Conservation (phyloP, 345 rosid genomes). For the Salix purpurea region DNA sequence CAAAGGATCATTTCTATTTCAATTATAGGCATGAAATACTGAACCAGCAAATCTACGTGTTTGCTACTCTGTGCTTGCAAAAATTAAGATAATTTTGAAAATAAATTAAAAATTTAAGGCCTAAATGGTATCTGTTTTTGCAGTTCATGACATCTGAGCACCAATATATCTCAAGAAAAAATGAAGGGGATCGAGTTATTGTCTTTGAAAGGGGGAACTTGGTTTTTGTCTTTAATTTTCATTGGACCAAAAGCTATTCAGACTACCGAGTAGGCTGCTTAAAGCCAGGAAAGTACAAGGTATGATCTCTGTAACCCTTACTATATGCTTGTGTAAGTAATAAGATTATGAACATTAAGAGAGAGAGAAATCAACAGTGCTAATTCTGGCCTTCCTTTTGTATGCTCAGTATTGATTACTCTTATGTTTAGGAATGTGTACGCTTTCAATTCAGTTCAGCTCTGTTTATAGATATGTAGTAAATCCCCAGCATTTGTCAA, state of each 20-base stretch:
- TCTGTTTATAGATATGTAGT: not conserved
- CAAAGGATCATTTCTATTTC: too few relatives aligned
- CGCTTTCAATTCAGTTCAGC: too few relatives aligned
- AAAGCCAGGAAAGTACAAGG: slow-evolving; percentile 90
- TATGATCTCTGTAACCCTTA: slow-evolving; percentile 19
- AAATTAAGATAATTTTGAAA: not conserved
- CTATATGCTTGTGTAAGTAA: not conserved
- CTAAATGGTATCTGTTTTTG: slow-evolving; percentile 9
- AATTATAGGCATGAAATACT: too few relatives aligned
- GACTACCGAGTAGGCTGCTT: slow-evolving; percentile 81
- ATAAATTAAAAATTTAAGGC: not conserved
- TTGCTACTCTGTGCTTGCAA: not conserved
- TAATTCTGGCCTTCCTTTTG: too few relatives aligned
- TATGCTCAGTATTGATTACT: too few relatives aligned
- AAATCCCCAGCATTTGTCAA: too few relatives aligned
- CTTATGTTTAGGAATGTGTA: too few relatives aligned
- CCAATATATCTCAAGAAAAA: slow-evolving; percentile 82
- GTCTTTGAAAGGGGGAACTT: slow-evolving; percentile 86
- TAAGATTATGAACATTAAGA: not conserved
- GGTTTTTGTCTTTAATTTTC: slow-evolving; percentile 89
- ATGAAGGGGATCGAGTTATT: slow-evolving; percentile 70
- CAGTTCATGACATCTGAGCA: slow-evolving; percentile 96
- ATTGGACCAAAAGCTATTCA: slow-evolving; percentile 79
- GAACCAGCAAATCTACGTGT: too few relatives aligned
- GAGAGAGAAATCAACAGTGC: too few relatives aligned